Evolutionary conservation across 148 eudicot species (phyloP).

Genomic region (Rhododendron ovatum): DNA sequence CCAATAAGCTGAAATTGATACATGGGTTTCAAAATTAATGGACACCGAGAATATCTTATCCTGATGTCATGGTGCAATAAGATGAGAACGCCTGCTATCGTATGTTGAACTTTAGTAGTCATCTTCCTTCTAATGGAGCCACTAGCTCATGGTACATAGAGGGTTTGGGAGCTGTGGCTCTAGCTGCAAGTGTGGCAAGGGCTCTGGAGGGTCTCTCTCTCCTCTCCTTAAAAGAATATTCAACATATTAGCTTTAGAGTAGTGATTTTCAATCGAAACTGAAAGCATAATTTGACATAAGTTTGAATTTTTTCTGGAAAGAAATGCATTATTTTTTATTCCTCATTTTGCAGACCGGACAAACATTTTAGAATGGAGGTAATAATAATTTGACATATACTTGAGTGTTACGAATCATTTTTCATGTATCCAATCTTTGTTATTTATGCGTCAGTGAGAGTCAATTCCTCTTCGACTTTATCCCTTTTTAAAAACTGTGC

Average conservation of each 20-base stretch:
- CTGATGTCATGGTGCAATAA: too few relatives aligned
- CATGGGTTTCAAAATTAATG: too few relatives aligned
- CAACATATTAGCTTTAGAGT: neutral
- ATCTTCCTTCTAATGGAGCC: too few relatives aligned
- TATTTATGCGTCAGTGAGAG: neutral
- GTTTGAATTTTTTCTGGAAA: too few relatives aligned
- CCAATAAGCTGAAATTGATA: too few relatives aligned
- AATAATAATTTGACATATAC: neutral
- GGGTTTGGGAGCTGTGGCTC: constrained; percentile 21
- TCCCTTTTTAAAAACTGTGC: neutral
- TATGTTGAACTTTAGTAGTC: too few relatives aligned
- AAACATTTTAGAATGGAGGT: too few relatives aligned
- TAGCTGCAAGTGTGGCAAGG: constrained; percentile 34
- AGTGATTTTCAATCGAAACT: neutral
- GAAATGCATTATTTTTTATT: too few relatives aligned
- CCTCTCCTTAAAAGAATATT: neutral
- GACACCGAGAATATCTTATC: too few relatives aligned
- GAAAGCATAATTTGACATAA: neutral
- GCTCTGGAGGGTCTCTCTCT: constrained; percentile 12
- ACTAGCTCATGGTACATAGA: too few relatives aligned
- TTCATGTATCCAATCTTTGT: neutral
- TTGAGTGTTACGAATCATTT: neutral
- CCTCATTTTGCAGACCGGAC: too few relatives aligned
- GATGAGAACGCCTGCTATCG: too few relatives aligned
- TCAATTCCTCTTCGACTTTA: neutral